These are phyloP conservation scores for Medicago ruthenica DNA, from an alignment of 306 rosid species.

Conservation along the genomic window DNA sequence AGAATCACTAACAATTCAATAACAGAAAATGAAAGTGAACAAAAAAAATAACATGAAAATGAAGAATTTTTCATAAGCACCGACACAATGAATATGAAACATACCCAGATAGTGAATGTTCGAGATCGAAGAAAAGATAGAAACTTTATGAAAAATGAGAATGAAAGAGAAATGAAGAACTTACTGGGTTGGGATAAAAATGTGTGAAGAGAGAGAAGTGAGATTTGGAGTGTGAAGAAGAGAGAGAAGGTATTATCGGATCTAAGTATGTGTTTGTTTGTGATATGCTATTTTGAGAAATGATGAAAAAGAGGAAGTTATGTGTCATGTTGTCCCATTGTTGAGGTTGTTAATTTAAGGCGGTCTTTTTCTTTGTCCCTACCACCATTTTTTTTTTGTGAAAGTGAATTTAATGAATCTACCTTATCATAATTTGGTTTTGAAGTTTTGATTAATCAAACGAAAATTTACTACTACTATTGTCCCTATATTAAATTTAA, in stretches of 20 bases:
- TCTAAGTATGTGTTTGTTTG: constrained; percentile 28
- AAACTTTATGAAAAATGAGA: constrained; percentile 7
- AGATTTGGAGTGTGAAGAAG: constrained; percentile 44
- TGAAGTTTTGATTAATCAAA: background rate
- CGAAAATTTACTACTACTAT: too few relatives aligned
- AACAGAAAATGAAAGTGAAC: constrained; percentile 11
- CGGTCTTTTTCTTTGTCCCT: constrained; percentile 5
- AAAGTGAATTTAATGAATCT: background rate
- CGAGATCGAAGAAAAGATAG: constrained; percentile 37
- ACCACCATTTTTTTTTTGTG: background rate
- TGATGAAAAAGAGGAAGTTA: background rate
- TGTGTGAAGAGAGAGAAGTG: constrained; percentile 19
- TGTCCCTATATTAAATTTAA: too few relatives aligned
- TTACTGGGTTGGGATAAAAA: constrained; percentile 41
- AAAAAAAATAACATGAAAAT: constrained; percentile 29
- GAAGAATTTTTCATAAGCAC: constrained; percentile 14
- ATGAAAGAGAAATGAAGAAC: constrained; percentile 1
- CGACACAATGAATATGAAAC: constrained; percentile 27
- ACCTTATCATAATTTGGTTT: background rate
- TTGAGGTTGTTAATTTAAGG: constrained; percentile 45
- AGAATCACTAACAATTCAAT: constrained; percentile 2
- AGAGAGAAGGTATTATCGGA: constrained; percentile 32
- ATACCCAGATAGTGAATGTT: constrained; percentile 35
- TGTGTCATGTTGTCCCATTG: constrained; percentile 40
- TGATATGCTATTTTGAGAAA: constrained; percentile 46